Evolutionary conservation across 345 rosid species (phyloP).

Genomic region (Brassica incana): DNA sequence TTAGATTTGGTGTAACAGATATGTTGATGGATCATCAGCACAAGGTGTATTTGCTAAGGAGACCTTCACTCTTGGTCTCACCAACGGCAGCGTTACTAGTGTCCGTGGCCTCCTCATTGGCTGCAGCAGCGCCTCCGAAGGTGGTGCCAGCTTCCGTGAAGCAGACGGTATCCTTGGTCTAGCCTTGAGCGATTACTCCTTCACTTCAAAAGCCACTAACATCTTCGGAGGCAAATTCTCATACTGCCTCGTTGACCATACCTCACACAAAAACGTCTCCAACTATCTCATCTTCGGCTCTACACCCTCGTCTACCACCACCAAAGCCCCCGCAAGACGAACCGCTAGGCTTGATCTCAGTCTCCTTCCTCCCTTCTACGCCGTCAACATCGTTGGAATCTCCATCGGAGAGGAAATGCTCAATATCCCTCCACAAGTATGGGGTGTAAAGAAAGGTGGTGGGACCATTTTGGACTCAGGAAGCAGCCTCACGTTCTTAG

Average conservation of each 20-base stretch:
- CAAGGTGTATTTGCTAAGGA: constrained; percentile 59
- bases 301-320: background rate
- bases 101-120: constrained; percentile 47
- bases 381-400: constrained; percentile 49
- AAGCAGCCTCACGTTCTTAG: constrained; percentile 46
- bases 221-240: constrained; percentile 51
- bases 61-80: constrained; percentile 42
- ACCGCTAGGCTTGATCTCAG: constrained; percentile 50
- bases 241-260: constrained; percentile 64
- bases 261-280: constrained; percentile 47
- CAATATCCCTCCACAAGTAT: constrained; percentile 47
- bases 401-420: constrained; percentile 45
- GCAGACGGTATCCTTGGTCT: constrained; percentile 65
- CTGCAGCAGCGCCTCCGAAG: constrained; percentile 46
- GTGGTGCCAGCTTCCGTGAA: constrained; percentile 32
- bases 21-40: constrained; percentile 47
- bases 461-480: constrained; percentile 64
- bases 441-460: constrained; percentile 47
- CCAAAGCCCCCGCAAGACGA: background rate
- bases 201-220: constrained; percentile 42
- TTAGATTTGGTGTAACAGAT: constrained; percentile 33
- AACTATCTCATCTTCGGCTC: constrained; percentile 57
- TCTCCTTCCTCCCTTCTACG: constrained; percentile 47
- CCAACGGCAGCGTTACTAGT: constrained; percentile 36
- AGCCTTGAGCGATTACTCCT: constrained; percentile 47